A percentile compares a stretch with the other conserved stretches of the same genome.
Conservation (phyloP, 768 basidiomycete genomes). For the Russula abietina region DNA sequence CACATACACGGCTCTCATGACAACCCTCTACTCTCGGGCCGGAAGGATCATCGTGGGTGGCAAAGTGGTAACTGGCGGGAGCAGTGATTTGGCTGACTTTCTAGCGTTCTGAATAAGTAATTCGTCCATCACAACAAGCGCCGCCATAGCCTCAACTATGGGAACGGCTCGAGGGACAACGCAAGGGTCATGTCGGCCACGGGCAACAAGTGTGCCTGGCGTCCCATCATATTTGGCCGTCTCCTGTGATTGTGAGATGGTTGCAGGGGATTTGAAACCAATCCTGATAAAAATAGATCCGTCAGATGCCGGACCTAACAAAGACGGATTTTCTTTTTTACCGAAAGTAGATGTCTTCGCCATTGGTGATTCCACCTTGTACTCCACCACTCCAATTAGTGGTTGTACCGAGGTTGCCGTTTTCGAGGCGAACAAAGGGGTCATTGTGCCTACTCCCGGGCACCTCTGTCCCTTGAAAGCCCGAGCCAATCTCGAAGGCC, state of each 20-base stretch:
- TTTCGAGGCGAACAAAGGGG: conserved; percentile 56
- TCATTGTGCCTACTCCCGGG: conserved; percentile 95
- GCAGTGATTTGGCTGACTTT: conserved; percentile 59
- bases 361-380: conserved; percentile 97
- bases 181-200: conserved; percentile 95
- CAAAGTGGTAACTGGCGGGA: conserved; percentile 84
- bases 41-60: conserved; percentile 78
- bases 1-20: not conserved
- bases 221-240: conserved; percentile 95
- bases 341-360: conserved; percentile 97
- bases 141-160: conserved; percentile 98
- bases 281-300: conserved; percentile 43
- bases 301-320: not conserved
- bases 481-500: conserved; percentile 95
- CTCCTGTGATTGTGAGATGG: conserved; percentile 85
- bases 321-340: conserved; percentile 31
- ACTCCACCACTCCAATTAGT: conserved; percentile 98
- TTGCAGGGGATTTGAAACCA: conserved; percentile 98
- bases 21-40: conserved; percentile 2
- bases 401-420: conserved; percentile 72
- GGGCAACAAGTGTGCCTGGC: conserved; percentile 77
- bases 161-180: conserved; percentile 96
- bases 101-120: conserved; percentile 87
- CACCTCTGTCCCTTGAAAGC: conserved; percentile 91
- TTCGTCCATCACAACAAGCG: conserved; percentile 91